Conservation (phyloP, 2,329 filamentous ascomycete species). For the Neurospora sp. region DNA sequence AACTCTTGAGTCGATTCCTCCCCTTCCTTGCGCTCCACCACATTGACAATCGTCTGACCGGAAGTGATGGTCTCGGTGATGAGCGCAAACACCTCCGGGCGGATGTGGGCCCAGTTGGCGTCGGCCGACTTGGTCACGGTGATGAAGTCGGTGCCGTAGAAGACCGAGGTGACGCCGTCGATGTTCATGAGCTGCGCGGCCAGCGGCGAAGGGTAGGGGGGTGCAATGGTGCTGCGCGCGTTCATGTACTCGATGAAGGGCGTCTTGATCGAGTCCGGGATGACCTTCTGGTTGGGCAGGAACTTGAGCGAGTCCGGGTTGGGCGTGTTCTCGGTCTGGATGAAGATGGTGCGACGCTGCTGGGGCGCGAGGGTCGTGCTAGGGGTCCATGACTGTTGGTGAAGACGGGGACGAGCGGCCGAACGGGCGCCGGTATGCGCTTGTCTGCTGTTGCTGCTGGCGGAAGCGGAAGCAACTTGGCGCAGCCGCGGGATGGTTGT, state of each 20-base stretch:
- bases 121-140: constrained; percentile 87
- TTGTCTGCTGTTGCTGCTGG: constrained; percentile 14
- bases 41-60: constrained; percentile 71
- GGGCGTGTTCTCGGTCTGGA: constrained; percentile 90
- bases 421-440: constrained; percentile 16
- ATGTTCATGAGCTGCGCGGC: constrained; percentile 86
- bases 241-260: constrained; percentile 88
- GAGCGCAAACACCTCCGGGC: constrained; percentile 87
- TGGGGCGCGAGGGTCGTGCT: constrained; percentile 4
- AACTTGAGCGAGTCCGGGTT: constrained; percentile 97
- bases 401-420: constrained; percentile 17
- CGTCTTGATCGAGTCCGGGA: constrained; percentile 62
- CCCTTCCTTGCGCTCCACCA: constrained; percentile 45
- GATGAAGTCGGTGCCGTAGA: constrained; percentile 93
- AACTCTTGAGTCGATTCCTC: constrained; percentile 34
- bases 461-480: constrained; percentile 17
- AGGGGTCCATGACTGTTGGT: constrained; percentile 7
- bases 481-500: constrained; percentile 13
- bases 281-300: constrained; percentile 76
- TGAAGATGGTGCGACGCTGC: constrained; percentile 72
- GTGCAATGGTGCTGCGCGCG: constrained; percentile 77
- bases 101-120: constrained; percentile 88
- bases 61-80: constrained; percentile 88
- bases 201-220: constrained; percentile 83
- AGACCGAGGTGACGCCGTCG: constrained; percentile 88